Conservation (phyloP, 2,329 filamentous ascomycete genomes). For the Stemphylium lycopersici region DNA sequence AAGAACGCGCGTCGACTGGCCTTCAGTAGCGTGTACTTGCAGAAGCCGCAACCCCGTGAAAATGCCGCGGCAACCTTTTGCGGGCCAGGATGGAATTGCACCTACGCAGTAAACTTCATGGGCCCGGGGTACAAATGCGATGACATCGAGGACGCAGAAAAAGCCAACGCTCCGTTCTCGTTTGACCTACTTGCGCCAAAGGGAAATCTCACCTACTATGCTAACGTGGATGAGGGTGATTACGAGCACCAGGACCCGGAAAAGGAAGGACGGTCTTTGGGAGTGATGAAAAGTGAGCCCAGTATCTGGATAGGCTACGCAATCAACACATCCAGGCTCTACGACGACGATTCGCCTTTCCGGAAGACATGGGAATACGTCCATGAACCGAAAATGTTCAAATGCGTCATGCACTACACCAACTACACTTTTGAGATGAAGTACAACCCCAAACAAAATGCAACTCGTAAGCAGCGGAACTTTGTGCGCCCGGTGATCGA, state of each 20-base stretch:
- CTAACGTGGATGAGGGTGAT: conserved; percentile 39
- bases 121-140: conserved; percentile 48
- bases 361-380: conserved; percentile 38
- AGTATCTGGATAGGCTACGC: conserved; percentile 47
- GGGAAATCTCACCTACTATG: conserved; percentile 40
- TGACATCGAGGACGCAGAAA: conserved; percentile 25
- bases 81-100: conserved; percentile 45
- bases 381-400: conserved; percentile 44
- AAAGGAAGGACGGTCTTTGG: conserved; percentile 30
- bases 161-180: conserved; percentile 35
- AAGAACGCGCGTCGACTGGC: conserved; percentile 42
- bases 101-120: conserved; percentile 42
- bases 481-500: conserved; percentile 40
- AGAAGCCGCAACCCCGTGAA: conserved; percentile 34
- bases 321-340: conserved; percentile 35
- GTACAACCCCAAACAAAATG: conserved; percentile 35
- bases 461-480: conserved; percentile 31
- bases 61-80: conserved; percentile 37
- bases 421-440: conserved; percentile 45
- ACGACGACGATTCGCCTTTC: conserved; percentile 30
- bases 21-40: conserved; percentile 42
- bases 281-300: conserved; percentile 44
- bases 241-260: conserved; percentile 40
- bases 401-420: conserved; percentile 44
- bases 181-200: conserved; percentile 38